Evolutionary conservation across 1,139 yeast species (phyloP).

Genomic region (Pichia sp.): DNA sequence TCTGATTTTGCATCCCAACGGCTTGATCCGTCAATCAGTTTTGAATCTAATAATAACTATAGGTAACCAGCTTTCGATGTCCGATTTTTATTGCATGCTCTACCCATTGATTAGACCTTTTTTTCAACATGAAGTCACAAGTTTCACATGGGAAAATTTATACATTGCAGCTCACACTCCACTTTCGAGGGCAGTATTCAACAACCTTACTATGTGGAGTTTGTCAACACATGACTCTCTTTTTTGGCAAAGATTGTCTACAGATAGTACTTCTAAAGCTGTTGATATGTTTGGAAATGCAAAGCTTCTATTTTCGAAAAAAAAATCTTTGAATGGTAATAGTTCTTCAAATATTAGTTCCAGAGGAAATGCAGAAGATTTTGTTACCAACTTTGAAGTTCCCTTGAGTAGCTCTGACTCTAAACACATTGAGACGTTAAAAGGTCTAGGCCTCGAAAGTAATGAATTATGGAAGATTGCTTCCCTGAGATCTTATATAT

Average conservation of each 20-base stretch:
- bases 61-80: constrained; percentile 59
- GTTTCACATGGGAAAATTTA: constrained; percentile 60
- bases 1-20: constrained; percentile 77
- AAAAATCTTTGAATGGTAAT: constrained; percentile 18
- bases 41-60: constrained; percentile 59
- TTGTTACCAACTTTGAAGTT: constrained; percentile 38
- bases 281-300: constrained; percentile 43
- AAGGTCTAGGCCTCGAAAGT: constrained; percentile 65
- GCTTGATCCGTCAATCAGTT: constrained; percentile 74
- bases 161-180: constrained; percentile 66
- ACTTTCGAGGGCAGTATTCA: constrained; percentile 61
- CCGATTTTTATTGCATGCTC: constrained; percentile 78
- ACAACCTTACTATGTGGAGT: constrained; percentile 70
- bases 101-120: constrained; percentile 79
- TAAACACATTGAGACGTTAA: constrained; percentile 67
- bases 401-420: constrained; percentile 62
- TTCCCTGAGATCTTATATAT: constrained; percentile 62
- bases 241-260: constrained; percentile 62
- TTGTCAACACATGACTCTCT: constrained; percentile 58
- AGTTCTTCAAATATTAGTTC: constrained; percentile 23
- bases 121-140: constrained; percentile 70
- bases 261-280: constrained; percentile 31
- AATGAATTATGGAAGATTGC: constrained; percentile 82
- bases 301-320: constrained; percentile 38
- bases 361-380: constrained; percentile 34